phyloP scores from a whole-genome alignment of 495 filamentous ascomycete species.

The Symbiotaphrina buchneri region DNA sequence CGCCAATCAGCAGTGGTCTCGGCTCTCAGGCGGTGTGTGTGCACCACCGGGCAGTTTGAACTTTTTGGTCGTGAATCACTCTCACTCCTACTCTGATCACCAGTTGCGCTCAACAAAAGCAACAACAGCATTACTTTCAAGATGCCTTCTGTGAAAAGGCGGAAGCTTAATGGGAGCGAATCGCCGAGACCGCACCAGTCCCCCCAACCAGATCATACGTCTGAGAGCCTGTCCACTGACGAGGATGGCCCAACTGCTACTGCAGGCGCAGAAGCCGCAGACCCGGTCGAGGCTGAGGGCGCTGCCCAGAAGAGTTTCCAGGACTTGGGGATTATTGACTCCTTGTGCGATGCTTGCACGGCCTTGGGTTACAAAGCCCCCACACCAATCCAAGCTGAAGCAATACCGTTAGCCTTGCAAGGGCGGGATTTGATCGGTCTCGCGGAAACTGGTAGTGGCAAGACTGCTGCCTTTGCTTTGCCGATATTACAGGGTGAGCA shows the following conservation, averaged over 20 bases:
- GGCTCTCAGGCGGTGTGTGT: no score
- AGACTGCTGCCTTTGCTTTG: constrained; percentile 78
- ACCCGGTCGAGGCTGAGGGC: background rate
- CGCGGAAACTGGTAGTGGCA: constrained; percentile 86
- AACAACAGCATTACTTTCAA: no score
- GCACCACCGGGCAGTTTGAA: no score
- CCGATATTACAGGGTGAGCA: constrained; percentile 56
- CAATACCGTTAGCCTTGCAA: constrained; percentile 10
- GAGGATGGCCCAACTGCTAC: background rate
- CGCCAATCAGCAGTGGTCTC: no score
- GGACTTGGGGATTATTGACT: constrained; percentile 71
- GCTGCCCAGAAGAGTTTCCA: constrained; percentile 43
- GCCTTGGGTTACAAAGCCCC: constrained; percentile 63
- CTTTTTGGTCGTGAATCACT: no score
- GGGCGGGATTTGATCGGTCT: constrained; percentile 78
- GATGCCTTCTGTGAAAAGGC: constrained; percentile 6
- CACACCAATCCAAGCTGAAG: constrained; percentile 18
- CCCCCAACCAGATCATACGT: no score
- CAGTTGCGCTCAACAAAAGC: no score
- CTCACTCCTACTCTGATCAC: no score
- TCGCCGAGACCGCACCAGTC: no score
- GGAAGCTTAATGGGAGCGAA: constrained; percentile 7
- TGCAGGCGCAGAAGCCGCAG: background rate
- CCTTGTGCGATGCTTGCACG: constrained; percentile 68
- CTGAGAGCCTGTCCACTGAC: no score